Evolutionary conservation across 2,329 filamentous ascomycete genomes (phyloP).

Genomic region (Arthroderma sp.): DNA sequence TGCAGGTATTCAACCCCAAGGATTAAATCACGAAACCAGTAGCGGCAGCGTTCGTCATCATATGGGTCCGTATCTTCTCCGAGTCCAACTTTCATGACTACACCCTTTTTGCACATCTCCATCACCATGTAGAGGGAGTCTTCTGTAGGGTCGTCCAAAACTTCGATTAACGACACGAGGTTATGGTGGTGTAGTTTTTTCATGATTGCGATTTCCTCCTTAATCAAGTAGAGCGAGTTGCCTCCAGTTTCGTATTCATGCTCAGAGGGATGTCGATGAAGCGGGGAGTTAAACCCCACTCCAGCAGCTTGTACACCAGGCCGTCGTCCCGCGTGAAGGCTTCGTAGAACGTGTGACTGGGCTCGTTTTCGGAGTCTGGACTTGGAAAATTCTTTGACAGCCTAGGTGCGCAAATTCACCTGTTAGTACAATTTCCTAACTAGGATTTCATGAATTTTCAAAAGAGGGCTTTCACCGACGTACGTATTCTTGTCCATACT

Average conservation of each 20-base stretch:
- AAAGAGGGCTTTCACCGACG: conserved; percentile 28
- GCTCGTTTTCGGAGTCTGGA: conserved; percentile 75
- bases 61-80: conserved; percentile 73
- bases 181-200: conserved; percentile 95
- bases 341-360: conserved; percentile 72
- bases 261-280: conserved; percentile 46
- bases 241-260: conserved; percentile 42
- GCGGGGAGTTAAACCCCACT: conserved; percentile 48
- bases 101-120: conserved; percentile 97
- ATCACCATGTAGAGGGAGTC: conserved; percentile 98
- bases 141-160: conserved; percentile 86
- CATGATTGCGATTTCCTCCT: conserved; percentile 97
- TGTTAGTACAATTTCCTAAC: too few relatives aligned
- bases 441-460: too few relatives aligned
- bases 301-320: conserved; percentile 39
- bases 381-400: conserved; percentile 96
- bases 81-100: conserved; percentile 91
- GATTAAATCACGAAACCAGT: conserved; percentile 90
- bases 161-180: conserved; percentile 83
- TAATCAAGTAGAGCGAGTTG: conserved; percentile 72
- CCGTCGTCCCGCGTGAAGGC: conserved; percentile 41
- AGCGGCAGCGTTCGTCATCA: conserved; percentile 64
- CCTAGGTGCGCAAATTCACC: too few relatives aligned
- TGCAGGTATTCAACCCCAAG: conserved; percentile 93
- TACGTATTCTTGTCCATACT: conserved; percentile 88